Percentiles rank a stretch among this genome's conserved stretches.
Evolutionary conservation across 331 rosid species (phyloP).

Genomic region (Phaseolus coccineus): DNA sequence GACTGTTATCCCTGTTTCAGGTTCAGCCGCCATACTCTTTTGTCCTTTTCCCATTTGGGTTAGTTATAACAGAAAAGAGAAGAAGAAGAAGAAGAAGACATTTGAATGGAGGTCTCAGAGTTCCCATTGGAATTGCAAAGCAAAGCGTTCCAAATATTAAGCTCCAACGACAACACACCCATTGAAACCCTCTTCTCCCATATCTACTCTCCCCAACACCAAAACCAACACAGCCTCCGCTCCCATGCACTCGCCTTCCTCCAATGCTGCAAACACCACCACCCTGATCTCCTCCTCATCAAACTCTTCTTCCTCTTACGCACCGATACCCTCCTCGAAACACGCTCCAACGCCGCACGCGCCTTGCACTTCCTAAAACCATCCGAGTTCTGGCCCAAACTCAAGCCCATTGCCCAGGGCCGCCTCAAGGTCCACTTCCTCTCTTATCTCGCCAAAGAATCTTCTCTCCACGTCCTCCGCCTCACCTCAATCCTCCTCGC

Average conservation of each 20-base stretch:
- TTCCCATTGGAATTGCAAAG: conserved; percentile 43
- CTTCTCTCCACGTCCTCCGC: conserved; percentile 43
- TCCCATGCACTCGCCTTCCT: conserved; percentile 43
- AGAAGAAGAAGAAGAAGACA: too few species aligned
- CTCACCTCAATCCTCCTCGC: conserved; percentile 34
- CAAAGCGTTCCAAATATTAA: conserved; percentile 31
- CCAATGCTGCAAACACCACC: conserved; percentile 47
- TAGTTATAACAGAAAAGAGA: neutral
- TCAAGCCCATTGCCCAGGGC: conserved; percentile 40
- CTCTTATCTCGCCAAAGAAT: conserved; percentile 32
- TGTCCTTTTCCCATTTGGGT: neutral
- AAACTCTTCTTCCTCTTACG: conserved; percentile 49
- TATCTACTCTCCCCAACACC: conserved; percentile 26
- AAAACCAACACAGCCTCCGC: neutral
- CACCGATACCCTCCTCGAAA: neutral
- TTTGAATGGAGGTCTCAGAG: conserved; percentile 6
- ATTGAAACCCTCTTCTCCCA: conserved; percentile 46
- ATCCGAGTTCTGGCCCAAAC: conserved; percentile 42
- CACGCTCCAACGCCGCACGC: conserved; percentile 51
- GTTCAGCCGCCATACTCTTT: neutral
- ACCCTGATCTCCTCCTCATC: conserved; percentile 52
- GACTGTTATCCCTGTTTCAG: neutral
- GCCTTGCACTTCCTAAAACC: conserved; percentile 32
- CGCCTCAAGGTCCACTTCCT: conserved; percentile 45
- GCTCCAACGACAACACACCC: conserved; percentile 43